phyloP scores from a whole-genome alignment of 2,329 filamentous ascomycete species.

The Torrubiellomyces zombiae region DNA sequence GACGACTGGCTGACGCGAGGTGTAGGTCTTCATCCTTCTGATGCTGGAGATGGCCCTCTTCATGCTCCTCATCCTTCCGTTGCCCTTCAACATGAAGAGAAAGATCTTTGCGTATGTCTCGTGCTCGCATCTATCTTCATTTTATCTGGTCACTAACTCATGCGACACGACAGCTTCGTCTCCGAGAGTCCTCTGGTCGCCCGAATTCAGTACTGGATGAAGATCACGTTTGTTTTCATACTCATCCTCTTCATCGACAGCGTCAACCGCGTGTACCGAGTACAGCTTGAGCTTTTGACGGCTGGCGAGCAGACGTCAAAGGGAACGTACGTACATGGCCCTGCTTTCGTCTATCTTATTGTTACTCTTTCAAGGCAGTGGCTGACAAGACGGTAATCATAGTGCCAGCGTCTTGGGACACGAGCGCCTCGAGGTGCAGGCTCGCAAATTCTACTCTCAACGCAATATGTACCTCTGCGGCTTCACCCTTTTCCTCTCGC shows the following conservation, averaged over 20 bases:
- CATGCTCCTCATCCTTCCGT: constrained; percentile 64
- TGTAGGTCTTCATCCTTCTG: constrained; percentile 66
- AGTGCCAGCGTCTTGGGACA: constrained; percentile 62
- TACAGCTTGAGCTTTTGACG: constrained; percentile 71
- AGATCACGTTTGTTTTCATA: constrained; percentile 99
- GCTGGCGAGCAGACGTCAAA: constrained; percentile 41
- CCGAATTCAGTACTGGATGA: constrained; percentile 92
- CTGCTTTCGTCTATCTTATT: too few relatives aligned
- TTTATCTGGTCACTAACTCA: background rate
- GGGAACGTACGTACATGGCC: constrained; percentile 31
- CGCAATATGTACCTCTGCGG: constrained; percentile 99
- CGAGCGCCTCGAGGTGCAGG: constrained; percentile 95
- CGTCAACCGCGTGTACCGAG: constrained; percentile 87
- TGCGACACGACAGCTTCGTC: constrained; percentile 51
- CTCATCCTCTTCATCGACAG: constrained; percentile 96
- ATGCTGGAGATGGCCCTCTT: constrained; percentile 73
- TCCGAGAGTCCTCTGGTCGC: constrained; percentile 73
- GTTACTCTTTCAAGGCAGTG: background rate
- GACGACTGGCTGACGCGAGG: constrained; percentile 9
- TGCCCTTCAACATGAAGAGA: constrained; percentile 74
- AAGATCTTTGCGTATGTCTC: constrained; percentile 59
- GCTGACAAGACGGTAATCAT: background rate
- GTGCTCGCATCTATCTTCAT: constrained; percentile 8
- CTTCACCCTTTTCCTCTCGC: constrained; percentile 95
- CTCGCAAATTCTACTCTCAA: constrained; percentile 99